phyloP scores from a whole-genome alignment of 2,329 filamentous ascomycete species.

The Cercospora zeina region DNA sequence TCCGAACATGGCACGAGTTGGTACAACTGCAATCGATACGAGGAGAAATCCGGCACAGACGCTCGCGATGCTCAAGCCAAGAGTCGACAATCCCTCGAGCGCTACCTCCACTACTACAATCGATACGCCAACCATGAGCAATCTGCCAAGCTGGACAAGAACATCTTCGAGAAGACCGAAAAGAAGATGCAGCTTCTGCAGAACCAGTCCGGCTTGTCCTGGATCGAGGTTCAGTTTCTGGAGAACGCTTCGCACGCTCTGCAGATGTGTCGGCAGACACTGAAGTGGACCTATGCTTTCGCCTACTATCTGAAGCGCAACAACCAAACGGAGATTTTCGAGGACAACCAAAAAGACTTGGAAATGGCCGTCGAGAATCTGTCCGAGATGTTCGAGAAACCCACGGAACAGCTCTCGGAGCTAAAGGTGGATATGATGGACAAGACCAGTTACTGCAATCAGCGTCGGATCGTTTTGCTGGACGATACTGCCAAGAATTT shows the following conservation, averaged over 20 bases:
- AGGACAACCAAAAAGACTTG: slow-evolving; percentile 97
- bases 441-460: slow-evolving; percentile 96
- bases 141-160: slow-evolving; percentile 92
- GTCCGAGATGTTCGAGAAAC: slow-evolving; percentile 99
- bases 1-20: slow-evolving; percentile 97
- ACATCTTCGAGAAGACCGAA: slow-evolving; percentile 93
- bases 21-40: slow-evolving; percentile 98
- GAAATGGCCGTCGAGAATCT: slow-evolving; percentile 96
- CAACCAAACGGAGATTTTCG: slow-evolving; percentile 95
- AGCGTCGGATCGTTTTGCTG: slow-evolving; percentile 82
- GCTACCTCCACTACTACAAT: slow-evolving; percentile 99
- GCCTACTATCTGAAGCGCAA: slow-evolving; percentile 96
- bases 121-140: slow-evolving; percentile 98
- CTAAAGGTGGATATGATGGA: slow-evolving; percentile 98
- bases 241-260: slow-evolving; percentile 89
- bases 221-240: slow-evolving; percentile 98
- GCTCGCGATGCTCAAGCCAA: slow-evolving; percentile 89
- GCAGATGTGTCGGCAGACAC: slow-evolving; percentile 93
- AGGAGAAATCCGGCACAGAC: slow-evolving; percentile 90
- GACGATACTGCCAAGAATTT: slow-evolving; percentile 92
- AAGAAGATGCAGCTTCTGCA: slow-evolving; percentile 99
- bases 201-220: slow-evolving; percentile 90
- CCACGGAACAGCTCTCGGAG: slow-evolving; percentile 77
- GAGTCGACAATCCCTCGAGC: slow-evolving; percentile 84
- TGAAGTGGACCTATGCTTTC: slow-evolving; percentile 99